Percentiles rank a stretch among this genome's conserved stretches.
These are phyloP conservation scores for Cymodocea nodosa DNA, from an alignment of 116 monocot species.

Conservation along the genomic window DNA sequence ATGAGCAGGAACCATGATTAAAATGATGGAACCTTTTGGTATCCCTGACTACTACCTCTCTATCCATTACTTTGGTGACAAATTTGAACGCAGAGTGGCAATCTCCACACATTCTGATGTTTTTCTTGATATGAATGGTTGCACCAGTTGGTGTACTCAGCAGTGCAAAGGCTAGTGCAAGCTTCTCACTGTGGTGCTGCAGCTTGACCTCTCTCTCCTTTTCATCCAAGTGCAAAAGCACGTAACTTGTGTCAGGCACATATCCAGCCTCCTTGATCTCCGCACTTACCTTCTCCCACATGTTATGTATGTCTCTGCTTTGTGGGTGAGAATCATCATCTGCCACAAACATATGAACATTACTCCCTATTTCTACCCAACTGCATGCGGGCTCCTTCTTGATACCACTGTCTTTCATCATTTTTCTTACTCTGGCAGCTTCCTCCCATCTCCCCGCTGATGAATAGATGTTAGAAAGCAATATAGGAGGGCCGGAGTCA, in stretches of 20 bases:
- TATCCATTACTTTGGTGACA: slow-evolving; percentile 12
- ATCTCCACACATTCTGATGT: slow-evolving; percentile 32
- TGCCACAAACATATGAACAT: slow-evolving; percentile 25
- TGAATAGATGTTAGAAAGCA: slow-evolving; percentile 63
- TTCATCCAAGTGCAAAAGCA: slow-evolving; percentile 21
- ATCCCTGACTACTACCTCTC: slow-evolving; percentile 27
- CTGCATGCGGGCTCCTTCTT: slow-evolving; percentile 35
- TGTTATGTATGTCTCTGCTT: slow-evolving; percentile 13
- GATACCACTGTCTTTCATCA: slow-evolving; percentile 24
- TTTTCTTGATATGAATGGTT: slow-evolving; percentile 29
- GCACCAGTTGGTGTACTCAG: slow-evolving; percentile 14
- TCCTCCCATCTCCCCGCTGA: slow-evolving; percentile 41
- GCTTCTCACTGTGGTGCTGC: slow-evolving; percentile 31
- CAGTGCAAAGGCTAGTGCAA: slow-evolving; percentile 28
- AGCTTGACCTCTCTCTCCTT: slow-evolving; percentile 24
- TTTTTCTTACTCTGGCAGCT: slow-evolving; percentile 34
- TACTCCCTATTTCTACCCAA: slow-evolving; percentile 31
- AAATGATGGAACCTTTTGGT: slow-evolving; percentile 36
- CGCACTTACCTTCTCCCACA: slow-evolving; percentile 12
- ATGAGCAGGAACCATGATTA: slow-evolving; percentile 17
- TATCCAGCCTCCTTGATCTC: slow-evolving; percentile 25
- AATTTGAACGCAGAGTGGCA: slow-evolving; percentile 28
- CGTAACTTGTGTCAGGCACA: slow-evolving; percentile 16
- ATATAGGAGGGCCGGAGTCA: slow-evolving; percentile 33
- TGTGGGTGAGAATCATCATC: slow-evolving; percentile 27